Evolutionary conservation across 225 moss, liverwort and hornwort genomes (phyloP), one percentile per base, ranked within the genome.

Genomic region (Pseudisothecium myosuroides): DNA sequence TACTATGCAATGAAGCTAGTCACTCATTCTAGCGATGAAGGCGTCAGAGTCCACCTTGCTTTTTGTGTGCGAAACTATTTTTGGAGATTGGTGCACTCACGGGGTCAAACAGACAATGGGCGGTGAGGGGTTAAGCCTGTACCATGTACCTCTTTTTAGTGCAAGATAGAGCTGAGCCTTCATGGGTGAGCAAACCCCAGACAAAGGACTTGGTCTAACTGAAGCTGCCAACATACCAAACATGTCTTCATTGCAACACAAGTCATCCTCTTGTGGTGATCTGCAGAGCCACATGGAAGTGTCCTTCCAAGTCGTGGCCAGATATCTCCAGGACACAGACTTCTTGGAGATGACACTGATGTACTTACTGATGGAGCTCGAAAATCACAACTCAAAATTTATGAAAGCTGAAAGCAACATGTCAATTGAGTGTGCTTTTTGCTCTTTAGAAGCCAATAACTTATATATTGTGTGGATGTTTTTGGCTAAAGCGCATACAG

Each of bases 31-130:
- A 12, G 1, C 0, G 7, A 3, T 54, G 37, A 77, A 77, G 14
- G 23, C 1, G 9, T 77, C 6, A 36, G 0, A 36, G 23, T 23
- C 19, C 0, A 0, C 9, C 36, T 36, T 0, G 10, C 15, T 77
- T 55, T 55, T 15, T 37, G 54, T 24, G 37, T 15, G 36, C 2
- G 0, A 24, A 10, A 37, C 37, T 54, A 54, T 55, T 55, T 55
- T 37, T 36, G 37, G 77, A 77, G 77, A 55, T 6, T 9, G 15
- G 24, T 37, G 54, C 22, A 52, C 37, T 37, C 36, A 24, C 0
- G n/a, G n/a, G n/a, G n/a, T n/a, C 36, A 54, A 23, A 23, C 9
- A 54, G 36, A 14, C 36, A 23, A 37, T 36, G 77, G 77, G 77
- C 2, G 14, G 36, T 24, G 77, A 23, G 23, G 74, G 8, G 20